Evolutionary conservation across 345 rosid species (phyloP), one percentile per base, ranked within the genome.

Genomic region (Lumnitzera littorea): DNA sequence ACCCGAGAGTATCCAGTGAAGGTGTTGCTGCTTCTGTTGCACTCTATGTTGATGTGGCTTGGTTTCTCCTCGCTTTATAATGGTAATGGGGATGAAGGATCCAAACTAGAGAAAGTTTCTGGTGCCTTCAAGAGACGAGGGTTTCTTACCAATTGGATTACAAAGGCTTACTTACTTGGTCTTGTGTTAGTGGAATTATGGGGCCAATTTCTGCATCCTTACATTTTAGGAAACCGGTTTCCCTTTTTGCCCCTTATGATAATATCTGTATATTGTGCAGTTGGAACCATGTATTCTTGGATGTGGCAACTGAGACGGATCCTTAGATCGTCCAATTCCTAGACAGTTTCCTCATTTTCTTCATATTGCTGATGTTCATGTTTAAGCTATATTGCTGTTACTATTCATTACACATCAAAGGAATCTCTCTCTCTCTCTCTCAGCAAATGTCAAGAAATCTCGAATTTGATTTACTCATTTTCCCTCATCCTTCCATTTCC

Each of bases 1-100:
- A 80, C 81, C 51, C 97, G 71, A 66, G 99, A 94, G 64, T 89
- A 90, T 59, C 86, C 88, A n/a, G 80, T 90, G 57, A 94, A 94
- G 72, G 91, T 87, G 56, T 53, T 84, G 48, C 12, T 94, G 68
- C 58, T 94, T 77, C 64, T 90, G 24, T 43, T 83, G 47, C 88
- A 88, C 58, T 69, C 87, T 62, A 57, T 79, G 57, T 66, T 84
- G 2, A 76, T 76, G 72, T 84, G 86, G 84, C 70, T 74, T 10
- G 63, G 79, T 43, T 87, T 87, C 65, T 61, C 82, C 12, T 67
- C 82, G 9, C 84, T 61, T 50, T 76, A 74, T 58, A 3, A 59
- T 16, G 23, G 59, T 59, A 53, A 27, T 60, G 56, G 53, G 6
- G 46, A 15, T 6, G 57, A 58, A 55, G 58, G 36, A 15, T 58